Evolutionary conservation across 2,329 filamentous ascomycete genomes (phyloP).

Genomic region (Aspergillus cejpii): DNA sequence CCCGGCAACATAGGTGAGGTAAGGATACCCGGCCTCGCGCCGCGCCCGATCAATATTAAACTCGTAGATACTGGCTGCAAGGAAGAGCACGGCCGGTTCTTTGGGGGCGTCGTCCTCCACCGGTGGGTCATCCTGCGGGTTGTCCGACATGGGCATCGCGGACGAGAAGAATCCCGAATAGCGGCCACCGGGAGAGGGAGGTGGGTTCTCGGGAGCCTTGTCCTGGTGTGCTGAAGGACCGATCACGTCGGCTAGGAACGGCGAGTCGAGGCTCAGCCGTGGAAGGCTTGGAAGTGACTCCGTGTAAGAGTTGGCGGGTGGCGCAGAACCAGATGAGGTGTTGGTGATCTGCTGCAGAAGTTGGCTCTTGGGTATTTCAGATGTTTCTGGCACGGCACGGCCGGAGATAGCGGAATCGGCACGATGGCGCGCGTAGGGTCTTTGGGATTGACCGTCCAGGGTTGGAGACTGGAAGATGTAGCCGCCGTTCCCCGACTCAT

Average conservation of each 20-base stretch:
- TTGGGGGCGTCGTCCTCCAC: slow-evolving; percentile 37
- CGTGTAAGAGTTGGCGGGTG: slow-evolving; percentile 8
- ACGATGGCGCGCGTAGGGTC: slow-evolving; percentile 42
- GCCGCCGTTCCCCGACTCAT: slow-evolving; percentile 61
- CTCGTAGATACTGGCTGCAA: slow-evolving; percentile 89
- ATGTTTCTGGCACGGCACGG: slow-evolving; percentile 47
- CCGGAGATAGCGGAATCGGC: slow-evolving; percentile 51
- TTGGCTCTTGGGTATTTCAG: slow-evolving; percentile 48
- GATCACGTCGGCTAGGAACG: slow-evolving; percentile 39
- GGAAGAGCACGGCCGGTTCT: slow-evolving; percentile 66
- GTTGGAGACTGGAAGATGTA: slow-evolving; percentile 58
- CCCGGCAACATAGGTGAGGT: slow-evolving; percentile 88
- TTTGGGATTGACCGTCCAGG: slow-evolving; percentile 28
- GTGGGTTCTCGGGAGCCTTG: slow-evolving; percentile 21
- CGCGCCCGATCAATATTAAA: slow-evolving; percentile 94
- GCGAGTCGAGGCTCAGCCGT: slow-evolving; percentile 41
- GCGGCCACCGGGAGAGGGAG: slow-evolving; percentile 44
- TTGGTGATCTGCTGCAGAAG: slow-evolving; percentile 45
- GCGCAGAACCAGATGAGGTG: slow-evolving; percentile 37
- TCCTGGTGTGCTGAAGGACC: slow-evolving; percentile 24
- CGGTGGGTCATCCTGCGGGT: slow-evolving; percentile 36
- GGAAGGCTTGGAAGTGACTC: slow-evolving; percentile 38
- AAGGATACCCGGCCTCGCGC: slow-evolving; percentile 89
- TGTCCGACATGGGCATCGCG: slow-evolving; percentile 72
- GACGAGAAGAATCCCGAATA: slow-evolving; percentile 79